A percentile compares a stretch with the other conserved stretches of the same genome.
Evolutionary conservation across 306 rosid genomes (phyloP).

Genomic region (Myrica gale): DNA sequence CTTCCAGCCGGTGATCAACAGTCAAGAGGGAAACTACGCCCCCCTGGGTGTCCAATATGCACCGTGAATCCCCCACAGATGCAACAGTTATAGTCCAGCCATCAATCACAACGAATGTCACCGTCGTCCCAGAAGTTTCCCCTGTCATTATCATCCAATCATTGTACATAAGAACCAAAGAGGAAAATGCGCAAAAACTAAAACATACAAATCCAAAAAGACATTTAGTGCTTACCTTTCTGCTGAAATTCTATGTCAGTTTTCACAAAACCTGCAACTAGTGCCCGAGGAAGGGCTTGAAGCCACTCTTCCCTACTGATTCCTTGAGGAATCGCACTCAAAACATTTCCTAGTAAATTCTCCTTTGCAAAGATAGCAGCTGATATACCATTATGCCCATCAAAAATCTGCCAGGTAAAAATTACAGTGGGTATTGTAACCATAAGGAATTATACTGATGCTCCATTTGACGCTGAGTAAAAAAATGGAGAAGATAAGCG

Average conservation of each 20-base stretch:
- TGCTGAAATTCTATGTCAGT: conserved; percentile 98
- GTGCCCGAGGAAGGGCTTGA: conserved; percentile 91
- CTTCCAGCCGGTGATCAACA: conserved; percentile 95
- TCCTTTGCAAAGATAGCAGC: conserved; percentile 93
- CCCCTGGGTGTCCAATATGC: conserved; percentile 92
- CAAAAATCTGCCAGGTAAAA: conserved; percentile 74
- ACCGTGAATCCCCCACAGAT: conserved; percentile 97
- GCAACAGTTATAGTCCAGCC: conserved; percentile 98
- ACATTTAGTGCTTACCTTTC: conserved; percentile 49
- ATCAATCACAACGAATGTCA: conserved; percentile 84
- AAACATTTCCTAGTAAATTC: conserved; percentile 66
- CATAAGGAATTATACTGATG: conserved; percentile 28
- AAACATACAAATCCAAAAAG: neutral
- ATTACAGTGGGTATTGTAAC: conserved; percentile 40
- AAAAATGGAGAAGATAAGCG: conserved; percentile 33
- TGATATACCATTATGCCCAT: conserved; percentile 95
- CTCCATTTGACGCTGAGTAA: conserved; percentile 33
- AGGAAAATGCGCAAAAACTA: neutral
- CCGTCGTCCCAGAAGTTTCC: conserved; percentile 99
- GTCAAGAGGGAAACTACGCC: conserved; percentile 93
- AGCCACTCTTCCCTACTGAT: conserved; percentile 91
- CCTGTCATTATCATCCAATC: conserved; percentile 48
- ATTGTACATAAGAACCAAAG: conserved; percentile 16
- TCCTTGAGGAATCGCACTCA: conserved; percentile 95
- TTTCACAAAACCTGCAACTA: conserved; percentile 96